phyloP scores from a whole-genome alignment of 208 protist species.

The Trypanosoma avium region DNA sequence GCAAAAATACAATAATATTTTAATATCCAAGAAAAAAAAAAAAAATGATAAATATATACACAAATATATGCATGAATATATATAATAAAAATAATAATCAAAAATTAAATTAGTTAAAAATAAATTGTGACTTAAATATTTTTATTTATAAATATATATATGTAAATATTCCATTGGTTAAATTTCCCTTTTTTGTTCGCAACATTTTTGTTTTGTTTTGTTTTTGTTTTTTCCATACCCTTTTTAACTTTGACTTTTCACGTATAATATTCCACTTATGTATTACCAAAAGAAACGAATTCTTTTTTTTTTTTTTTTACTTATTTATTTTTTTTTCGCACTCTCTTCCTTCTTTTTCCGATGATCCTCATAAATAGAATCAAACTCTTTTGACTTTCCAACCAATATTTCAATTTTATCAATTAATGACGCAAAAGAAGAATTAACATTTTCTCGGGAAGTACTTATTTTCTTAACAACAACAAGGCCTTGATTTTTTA shows the following conservation, averaged over 20 bases:
- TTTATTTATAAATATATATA: no score
- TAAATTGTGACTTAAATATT: no score
- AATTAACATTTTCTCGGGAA: constrained; percentile 65
- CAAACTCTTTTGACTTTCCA: constrained; percentile 76
- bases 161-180: no score
- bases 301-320: constrained; percentile 15
- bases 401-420: constrained; percentile 85
- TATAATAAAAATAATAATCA: no score
- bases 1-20: constrained; percentile 10
- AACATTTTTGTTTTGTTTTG: constrained; percentile 1
- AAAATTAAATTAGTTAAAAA: no score
- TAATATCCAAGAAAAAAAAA: no score
- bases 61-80: no score
- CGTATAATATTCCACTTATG: neutral
- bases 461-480: constrained; percentile 82
- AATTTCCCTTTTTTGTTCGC: no score
- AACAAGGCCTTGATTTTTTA: constrained; percentile 85
- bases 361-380: constrained; percentile 77
- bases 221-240: constrained; percentile 20
- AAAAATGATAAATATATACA: neutral
- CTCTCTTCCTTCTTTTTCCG: constrained; percentile 42
- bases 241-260: constrained; percentile 12
- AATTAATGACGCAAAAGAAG: constrained; percentile 37
- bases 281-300: neutral
- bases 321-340: constrained; percentile 20